Evolutionary conservation across 148 eudicot species (phyloP).

Genomic region (Talinum fruticosum): DNA sequence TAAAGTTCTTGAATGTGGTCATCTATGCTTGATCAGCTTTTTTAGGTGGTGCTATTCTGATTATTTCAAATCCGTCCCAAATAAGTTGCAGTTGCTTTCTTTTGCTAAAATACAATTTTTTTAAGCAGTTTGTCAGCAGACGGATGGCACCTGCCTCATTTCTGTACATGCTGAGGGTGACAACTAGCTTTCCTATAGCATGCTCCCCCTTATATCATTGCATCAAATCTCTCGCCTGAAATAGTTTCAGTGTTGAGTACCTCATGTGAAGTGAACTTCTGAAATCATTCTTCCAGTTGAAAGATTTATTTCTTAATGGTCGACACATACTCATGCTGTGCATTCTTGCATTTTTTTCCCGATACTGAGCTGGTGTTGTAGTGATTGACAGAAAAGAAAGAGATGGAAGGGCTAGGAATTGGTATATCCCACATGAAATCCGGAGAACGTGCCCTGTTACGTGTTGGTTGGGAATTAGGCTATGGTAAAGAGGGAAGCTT

Average conservation of each 20-base stretch:
- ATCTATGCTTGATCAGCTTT: not conserved
- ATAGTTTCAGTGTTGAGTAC: not conserved
- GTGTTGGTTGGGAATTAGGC: conserved; percentile 85
- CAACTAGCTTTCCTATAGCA: not conserved
- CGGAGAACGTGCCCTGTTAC: conserved; percentile 88
- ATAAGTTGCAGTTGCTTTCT: not conserved
- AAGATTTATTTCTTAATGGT: not conserved
- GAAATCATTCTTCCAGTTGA: not conserved
- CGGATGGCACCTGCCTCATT: not conserved
- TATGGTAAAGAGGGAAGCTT: conserved; percentile 96
- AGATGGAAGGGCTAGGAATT: conserved; percentile 79
- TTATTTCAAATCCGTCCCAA: not conserved
- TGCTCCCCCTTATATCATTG: not conserved
- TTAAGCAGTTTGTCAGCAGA: not conserved
- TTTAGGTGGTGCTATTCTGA: not conserved
- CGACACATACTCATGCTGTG: not conserved
- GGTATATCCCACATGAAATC: conserved; percentile 84
- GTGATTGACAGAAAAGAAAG: conserved; percentile 71
- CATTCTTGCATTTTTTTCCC: not conserved
- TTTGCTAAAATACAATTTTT: not conserved
- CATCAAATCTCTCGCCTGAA: not conserved
- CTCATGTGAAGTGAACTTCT: not conserved
- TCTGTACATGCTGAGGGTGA: not conserved
- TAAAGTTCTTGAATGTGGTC: not conserved
- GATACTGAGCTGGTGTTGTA: not conserved